phyloP scores from a whole-genome alignment of 2,329 filamentous ascomycete genomes.

The Colletotrichum truncatum region DNA sequence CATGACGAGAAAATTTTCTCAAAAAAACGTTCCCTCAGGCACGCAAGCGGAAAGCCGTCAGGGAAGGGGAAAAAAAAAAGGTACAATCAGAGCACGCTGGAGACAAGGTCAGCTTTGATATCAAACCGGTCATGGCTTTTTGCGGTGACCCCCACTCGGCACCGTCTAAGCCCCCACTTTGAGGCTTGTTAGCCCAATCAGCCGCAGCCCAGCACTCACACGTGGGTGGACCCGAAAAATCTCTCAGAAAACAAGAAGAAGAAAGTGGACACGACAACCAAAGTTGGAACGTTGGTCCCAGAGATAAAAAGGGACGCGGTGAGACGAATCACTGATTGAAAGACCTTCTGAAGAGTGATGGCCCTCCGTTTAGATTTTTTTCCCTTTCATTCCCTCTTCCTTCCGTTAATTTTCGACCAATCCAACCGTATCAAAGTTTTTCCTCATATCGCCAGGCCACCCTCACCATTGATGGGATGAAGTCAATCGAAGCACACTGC shows the following conservation, averaged over 20 bases:
- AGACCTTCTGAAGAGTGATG: neutral
- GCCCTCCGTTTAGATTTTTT: neutral
- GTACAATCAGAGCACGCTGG: neutral
- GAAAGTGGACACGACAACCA: conserved; percentile 23
- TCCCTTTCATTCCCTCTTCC: neutral
- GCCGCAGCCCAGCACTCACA: conserved; percentile 24
- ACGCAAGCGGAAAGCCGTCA: neutral
- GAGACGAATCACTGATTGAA: neutral
- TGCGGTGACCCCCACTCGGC: conserved; percentile 32
- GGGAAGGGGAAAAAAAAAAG: too few species aligned
- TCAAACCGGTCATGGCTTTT: conserved; percentile 29
- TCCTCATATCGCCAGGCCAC: neutral
- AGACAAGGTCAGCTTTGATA: conserved; percentile 29
- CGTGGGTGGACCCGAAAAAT: conserved; percentile 33
- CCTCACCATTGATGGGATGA: conserved; percentile 23
- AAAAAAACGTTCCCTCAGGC: conserved; percentile 20
- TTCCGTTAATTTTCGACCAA: neutral
- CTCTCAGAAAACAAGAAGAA: conserved; percentile 16
- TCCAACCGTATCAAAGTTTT: conserved; percentile 13
- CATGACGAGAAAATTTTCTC: conserved; percentile 18
- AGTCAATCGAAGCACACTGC: conserved; percentile 29
- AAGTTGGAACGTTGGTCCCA: conserved; percentile 15
- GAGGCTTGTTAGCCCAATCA: conserved; percentile 27
- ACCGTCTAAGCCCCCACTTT: conserved; percentile 30
- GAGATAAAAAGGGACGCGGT: conserved; percentile 29